phyloP scores from a whole-genome alignment of 2,329 filamentous ascomycete genomes.

The Neonectria coccinea region DNA sequence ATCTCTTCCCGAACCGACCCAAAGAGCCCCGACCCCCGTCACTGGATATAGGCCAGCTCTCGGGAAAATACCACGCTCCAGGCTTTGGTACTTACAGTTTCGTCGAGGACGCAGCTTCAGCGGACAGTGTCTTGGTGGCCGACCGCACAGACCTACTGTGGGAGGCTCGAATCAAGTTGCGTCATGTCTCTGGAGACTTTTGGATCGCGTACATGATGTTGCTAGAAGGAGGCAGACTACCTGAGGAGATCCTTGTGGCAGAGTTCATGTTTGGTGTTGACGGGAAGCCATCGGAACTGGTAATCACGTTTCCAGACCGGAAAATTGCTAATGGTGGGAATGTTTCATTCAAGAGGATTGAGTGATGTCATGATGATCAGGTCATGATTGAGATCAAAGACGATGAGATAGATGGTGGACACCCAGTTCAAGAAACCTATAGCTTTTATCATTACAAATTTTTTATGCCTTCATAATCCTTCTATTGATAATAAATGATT shows the following conservation, averaged over 20 bases:
- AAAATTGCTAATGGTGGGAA: not conserved
- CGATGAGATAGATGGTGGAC: too few species aligned
- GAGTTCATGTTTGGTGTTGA: slow-evolving; percentile 7
- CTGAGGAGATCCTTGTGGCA: not conserved
- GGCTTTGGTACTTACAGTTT: not conserved
- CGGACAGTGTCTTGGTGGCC: not conserved
- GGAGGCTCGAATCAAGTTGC: not conserved
- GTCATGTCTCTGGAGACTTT: slow-evolving; percentile 15
- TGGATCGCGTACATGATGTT: slow-evolving; percentile 2
- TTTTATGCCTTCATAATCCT: not conserved
- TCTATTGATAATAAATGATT: not conserved
- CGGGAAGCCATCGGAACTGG: not conserved
- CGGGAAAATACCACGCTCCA: not conserved
- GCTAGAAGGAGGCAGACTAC: not conserved
- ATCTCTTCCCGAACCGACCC: slow-evolving; percentile 3
- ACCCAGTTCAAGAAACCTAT: too few species aligned
- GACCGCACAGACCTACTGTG: slow-evolving; percentile 7
- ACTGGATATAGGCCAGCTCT: not conserved
- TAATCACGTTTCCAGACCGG: slow-evolving; percentile 4
- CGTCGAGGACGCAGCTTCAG: not conserved
- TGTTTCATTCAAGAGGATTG: not conserved
- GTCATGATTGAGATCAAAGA: too few species aligned
- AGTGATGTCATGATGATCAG: not conserved
- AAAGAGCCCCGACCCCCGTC: not conserved
- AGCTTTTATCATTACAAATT: not conserved